phyloP scores from a whole-genome alignment of 768 basidiomycete genomes.

The Rhodosporidiobolus odoratus region DNA sequence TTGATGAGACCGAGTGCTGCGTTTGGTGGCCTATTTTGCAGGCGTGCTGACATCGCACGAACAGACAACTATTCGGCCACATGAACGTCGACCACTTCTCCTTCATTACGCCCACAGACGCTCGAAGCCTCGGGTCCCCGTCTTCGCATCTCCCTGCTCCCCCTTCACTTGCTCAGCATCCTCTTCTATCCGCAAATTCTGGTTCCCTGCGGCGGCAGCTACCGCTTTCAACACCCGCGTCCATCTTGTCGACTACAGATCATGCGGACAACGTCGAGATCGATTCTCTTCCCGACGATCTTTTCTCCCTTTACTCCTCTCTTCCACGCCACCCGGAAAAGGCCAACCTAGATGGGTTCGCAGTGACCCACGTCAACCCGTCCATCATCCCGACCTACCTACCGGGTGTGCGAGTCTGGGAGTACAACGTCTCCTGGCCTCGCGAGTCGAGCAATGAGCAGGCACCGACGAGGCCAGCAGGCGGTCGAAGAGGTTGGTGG shows the following conservation, averaged over 20 bases:
- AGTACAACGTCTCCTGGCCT: constrained; percentile 57
- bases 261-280: background rate
- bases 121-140: background rate
- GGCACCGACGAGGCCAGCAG: too few species aligned
- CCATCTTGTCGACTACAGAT: too few species aligned
- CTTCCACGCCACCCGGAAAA: constrained; percentile 9
- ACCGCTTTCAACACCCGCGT: background rate
- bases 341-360: constrained; percentile 61
- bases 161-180: background rate
- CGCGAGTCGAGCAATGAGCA: constrained; percentile 13
- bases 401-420: constrained; percentile 71
- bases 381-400: constrained; percentile 83
- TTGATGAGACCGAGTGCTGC: background rate
- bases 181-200: background rate
- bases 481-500: too few species aligned
- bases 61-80: constrained; percentile 29
- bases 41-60: too few species aligned
- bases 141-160: background rate
- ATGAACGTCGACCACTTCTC: constrained; percentile 35
- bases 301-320: constrained; percentile 16
- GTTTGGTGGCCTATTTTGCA: background rate
- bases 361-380: constrained; percentile 72
- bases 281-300: constrained; percentile 1
- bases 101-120: constrained; percentile 6
- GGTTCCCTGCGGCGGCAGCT: background rate